These are phyloP conservation scores for Moesziomyces parantarcticus DNA, from an alignment of 1,284 basidiomycete genomes.

Conservation along the genomic window DNA sequence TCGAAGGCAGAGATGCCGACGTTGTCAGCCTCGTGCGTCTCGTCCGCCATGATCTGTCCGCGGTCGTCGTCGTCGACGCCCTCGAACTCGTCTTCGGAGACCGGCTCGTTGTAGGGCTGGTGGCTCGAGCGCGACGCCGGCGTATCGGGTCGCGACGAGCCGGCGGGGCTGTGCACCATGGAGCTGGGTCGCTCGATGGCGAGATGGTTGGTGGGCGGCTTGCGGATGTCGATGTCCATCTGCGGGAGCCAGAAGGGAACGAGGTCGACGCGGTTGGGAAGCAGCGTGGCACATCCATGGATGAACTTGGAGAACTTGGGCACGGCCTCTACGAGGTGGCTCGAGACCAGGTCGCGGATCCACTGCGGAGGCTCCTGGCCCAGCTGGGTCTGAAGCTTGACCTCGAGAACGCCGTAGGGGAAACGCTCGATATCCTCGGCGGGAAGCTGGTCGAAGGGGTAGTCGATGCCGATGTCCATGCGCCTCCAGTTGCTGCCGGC, in stretches of 20 bases:
- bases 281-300: conserved; percentile 91
- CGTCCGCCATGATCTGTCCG: conserved; percentile 54
- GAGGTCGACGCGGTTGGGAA: conserved; percentile 94
- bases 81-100: conserved; percentile 67
- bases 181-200: conserved; percentile 62
- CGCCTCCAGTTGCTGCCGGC: conserved; percentile 91
- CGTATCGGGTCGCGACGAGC: conserved; percentile 56
- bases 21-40: conserved; percentile 59
- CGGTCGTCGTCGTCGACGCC: conserved; percentile 55
- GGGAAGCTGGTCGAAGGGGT: conserved; percentile 83
- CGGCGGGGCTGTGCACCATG: conserved; percentile 31
- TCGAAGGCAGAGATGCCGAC: conserved; percentile 63
- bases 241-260: conserved; percentile 99
- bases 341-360: conserved; percentile 93
- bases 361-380: conserved; percentile 96
- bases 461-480: conserved; percentile 90
- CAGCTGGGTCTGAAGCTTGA: conserved; percentile 95
- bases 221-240: conserved; percentile 74
- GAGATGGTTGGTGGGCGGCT: conserved; percentile 53
- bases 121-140: conserved; percentile 39
- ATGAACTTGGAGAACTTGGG: conserved; percentile 86
- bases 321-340: conserved; percentile 77
- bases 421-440: conserved; percentile 87
- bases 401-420: conserved; percentile 92
- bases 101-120: conserved; percentile 63